phyloP scores from a whole-genome alignment of 805 yeast genomes.

The Pichia eremophila region DNA sequence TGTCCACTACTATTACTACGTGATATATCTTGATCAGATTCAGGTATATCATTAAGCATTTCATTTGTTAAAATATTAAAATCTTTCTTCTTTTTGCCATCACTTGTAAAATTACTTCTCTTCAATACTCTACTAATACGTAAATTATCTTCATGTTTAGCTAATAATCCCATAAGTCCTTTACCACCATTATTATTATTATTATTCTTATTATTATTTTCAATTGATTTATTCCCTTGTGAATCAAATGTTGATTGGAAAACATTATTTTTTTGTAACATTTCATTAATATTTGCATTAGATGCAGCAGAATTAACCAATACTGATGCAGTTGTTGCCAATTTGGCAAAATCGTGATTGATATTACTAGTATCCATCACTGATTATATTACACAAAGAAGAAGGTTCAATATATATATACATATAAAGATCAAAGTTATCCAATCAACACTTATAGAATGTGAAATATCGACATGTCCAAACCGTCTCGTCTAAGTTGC shows the following conservation, averaged over 20 bases:
- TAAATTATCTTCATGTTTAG: conserved; percentile 4
- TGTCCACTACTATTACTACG: conserved; percentile 1
- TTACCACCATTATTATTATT: conserved; percentile 3
- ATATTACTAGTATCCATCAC: background rate
- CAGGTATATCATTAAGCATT: conserved; percentile 45
- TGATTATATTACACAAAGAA: no score
- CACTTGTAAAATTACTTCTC: conserved; percentile 3
- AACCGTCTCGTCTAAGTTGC: no score
- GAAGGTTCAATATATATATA: no score
- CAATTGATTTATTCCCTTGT: conserved; percentile 2
- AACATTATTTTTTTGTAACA: conserved; percentile 3
- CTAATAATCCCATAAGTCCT: conserved; percentile 7
- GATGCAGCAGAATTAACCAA: conserved; percentile 28
- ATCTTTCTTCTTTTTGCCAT: conserved; percentile 26
- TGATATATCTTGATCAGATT: background rate
- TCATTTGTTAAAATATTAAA: conserved; percentile 53
- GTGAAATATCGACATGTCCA: no score
- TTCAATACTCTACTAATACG: conserved; percentile 1
- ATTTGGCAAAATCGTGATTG: conserved; percentile 28
- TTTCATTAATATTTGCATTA: conserved; percentile 6
- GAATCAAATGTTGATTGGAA: conserved; percentile 4
- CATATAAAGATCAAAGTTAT: no score
- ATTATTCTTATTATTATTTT: conserved; percentile 9
- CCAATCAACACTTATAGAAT: no score
- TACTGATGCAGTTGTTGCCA: conserved; percentile 49